Conservation (phyloP, 805 yeast species). For the Yamadazyma tumulicola region DNA sequence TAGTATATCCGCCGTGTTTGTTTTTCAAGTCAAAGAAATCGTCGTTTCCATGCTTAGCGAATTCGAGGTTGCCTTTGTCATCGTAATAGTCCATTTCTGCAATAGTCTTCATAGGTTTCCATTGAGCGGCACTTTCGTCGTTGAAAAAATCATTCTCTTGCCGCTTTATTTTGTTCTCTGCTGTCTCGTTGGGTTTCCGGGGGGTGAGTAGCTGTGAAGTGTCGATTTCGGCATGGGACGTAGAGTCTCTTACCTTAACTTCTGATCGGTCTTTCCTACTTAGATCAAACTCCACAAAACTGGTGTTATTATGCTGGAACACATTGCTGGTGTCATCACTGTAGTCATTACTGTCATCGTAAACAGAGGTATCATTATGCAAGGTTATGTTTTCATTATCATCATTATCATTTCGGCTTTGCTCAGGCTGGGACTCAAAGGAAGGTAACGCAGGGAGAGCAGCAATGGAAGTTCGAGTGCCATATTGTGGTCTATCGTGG, state of each 20-base stretch:
- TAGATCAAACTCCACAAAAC: conserved; percentile 16
- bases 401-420: too few species aligned
- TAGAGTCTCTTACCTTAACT: conserved; percentile 2
- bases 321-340: background rate
- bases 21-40: conserved; percentile 27
- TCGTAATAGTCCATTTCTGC: conserved; percentile 77
- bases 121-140: conserved; percentile 39
- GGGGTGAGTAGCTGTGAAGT: background rate
- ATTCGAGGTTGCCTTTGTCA: conserved; percentile 66
- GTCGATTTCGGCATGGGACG: background rate
- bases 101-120: conserved; percentile 87
- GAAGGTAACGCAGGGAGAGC: conserved; percentile 14
- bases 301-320: conserved; percentile 7
- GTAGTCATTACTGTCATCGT: background rate
- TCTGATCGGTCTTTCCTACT: conserved; percentile 4
- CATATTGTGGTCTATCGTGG: conserved; percentile 10
- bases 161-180: conserved; percentile 3
- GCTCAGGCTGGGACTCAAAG: background rate
- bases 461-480: conserved; percentile 11
- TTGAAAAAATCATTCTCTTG: conserved; percentile 33
- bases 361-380: background rate
- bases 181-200: background rate
- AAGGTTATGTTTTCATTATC: too few species aligned
- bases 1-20: conserved; percentile 75
- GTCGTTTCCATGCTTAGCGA: conserved; percentile 22